Base-by-base conservation (phyloP, 345 rosid species). In the Hibiscus tridactylites region DNA sequence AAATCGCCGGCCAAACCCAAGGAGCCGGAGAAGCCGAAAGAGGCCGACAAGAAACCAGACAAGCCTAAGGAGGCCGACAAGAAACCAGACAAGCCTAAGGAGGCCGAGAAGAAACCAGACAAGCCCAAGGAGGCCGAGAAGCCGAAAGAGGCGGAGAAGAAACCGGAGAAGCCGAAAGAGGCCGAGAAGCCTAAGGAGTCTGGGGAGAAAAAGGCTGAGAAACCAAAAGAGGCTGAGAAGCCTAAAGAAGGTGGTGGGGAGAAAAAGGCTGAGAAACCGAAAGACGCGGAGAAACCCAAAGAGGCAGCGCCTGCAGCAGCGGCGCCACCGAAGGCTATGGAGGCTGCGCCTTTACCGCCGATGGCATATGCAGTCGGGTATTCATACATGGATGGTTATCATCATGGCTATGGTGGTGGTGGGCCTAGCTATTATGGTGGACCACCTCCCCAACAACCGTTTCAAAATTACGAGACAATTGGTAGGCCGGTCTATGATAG, bases 401-500 rank as follows among this genome's bases (percentile, higher is more conserved):
- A 44, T 65, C 8, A 44, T 21, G 70, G 70, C 9, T 31, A 24
- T 46, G 70, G 70, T 13, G 70, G 70, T 6, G 70, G 70, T n/a
- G 35, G 54, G 0, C 70, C 56, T 24, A 24, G 70, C 33, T 46
- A 44, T 50, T 24, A 0, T 3, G 70, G 70, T 46, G 70, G 70
- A 24, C 35, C 69, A 65, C 56, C n/a, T n/a, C n/a, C 56, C 6
- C 69, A 49, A 62, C 47, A 19, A 5, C 29, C 68, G 16, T 29
- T 4, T 13, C 70, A 17, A 6, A 3, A 35, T 12, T 65, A 46
- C 13, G 52, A 19, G 31, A 64, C 68, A 1, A 39, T 17, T 15
- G 70, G 70, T 65, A 65, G 70, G 62, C 88, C 85, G 0, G 90
- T 88, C 44, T 90, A 80, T 29, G 87, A 88, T 2, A 80, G 90